Evolutionary conservation across 2,329 filamentous ascomycete species (phyloP).

Genomic region (Chaetomiaceae sp.): DNA sequence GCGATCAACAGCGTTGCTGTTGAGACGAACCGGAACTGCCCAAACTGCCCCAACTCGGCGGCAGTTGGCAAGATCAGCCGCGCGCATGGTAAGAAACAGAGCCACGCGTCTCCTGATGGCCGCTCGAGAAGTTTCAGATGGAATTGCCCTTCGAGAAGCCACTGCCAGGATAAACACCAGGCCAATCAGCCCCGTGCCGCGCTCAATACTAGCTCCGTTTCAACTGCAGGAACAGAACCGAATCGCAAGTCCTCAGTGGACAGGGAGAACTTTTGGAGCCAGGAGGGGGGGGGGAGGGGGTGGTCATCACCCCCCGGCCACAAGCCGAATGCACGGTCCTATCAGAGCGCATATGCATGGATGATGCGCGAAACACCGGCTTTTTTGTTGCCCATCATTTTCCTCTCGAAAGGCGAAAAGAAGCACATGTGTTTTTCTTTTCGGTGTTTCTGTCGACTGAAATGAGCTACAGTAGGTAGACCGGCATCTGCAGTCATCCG

Average conservation of each 20-base stretch:
- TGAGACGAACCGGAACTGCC: not conserved
- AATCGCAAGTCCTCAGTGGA: slow-evolving; percentile 11
- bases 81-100: slow-evolving; percentile 9
- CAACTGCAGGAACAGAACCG: slow-evolving; percentile 25
- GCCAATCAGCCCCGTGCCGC: slow-evolving; percentile 19
- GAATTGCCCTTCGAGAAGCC: slow-evolving; percentile 11
- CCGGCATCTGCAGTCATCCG: slow-evolving; percentile 3
- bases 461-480: not conserved
- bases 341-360: slow-evolving; percentile 3
- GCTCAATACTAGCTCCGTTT: slow-evolving; percentile 26
- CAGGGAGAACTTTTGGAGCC: not conserved
- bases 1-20: not conserved
- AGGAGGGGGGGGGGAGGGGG: not conserved
- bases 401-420: not conserved
- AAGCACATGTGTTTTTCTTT: not conserved
- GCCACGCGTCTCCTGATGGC: slow-evolving; percentile 5
- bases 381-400: not conserved
- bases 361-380: not conserved
- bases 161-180: slow-evolving; percentile 7
- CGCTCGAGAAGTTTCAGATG: not conserved
- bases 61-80: slow-evolving; percentile 9
- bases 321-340: not conserved
- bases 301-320: not conserved
- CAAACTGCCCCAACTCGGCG: not conserved
- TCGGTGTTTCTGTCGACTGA: not conserved